Evolutionary conservation across 2,329 filamentous ascomycete genomes (phyloP), one percentile per base, ranked within the genome.

Genomic region (Diplodia intermedia): DNA sequence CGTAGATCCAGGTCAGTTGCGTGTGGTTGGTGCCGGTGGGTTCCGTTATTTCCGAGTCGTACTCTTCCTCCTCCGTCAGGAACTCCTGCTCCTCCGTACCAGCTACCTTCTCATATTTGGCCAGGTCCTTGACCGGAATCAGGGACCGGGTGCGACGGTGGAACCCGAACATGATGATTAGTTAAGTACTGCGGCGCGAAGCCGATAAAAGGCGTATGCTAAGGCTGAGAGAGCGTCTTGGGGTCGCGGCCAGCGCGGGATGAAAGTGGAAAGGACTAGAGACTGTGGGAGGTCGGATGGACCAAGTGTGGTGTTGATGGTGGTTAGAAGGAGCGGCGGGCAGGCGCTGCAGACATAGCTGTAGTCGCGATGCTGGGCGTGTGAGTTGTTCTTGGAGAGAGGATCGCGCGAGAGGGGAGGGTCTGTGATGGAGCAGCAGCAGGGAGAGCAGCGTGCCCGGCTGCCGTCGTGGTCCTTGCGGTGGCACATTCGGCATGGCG

Each of bases 61-160:
- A 38, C 2, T 76, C 76, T 68, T 73, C 69, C 69, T 78, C 74
- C 63, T 76, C 75, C 55, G 71, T 71, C 63, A 72, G 63, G 38
- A 72, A 61, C 54, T 74, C 71, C 43, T 75, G 72, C 67, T 77
- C 74, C 68, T 75, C 73, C 53, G 77, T 75, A 23, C 71, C 68
- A 49, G 78, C 75, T 66, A 78, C 75, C 70, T 79, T 77, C 68
- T 81, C 79, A 70, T 80, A 79, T 72, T 79, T 80, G 11, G 75
- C 78, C 60, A 82, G 69, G 68, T 79, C 76, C 71, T 79, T 80
- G 50, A 82, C 79, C 18, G 80, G 79, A 66, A 82, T 82, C 69
- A 82, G 72, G 29, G 77, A 80, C 67, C 81, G 76, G 67, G 75
- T 79, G 61, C 80, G 75, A 69, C 75, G 75, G 72, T 82, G 80